Conservation (phyloP, 768 basidiomycete genomes). For the Amanita brunnescens region DNA sequence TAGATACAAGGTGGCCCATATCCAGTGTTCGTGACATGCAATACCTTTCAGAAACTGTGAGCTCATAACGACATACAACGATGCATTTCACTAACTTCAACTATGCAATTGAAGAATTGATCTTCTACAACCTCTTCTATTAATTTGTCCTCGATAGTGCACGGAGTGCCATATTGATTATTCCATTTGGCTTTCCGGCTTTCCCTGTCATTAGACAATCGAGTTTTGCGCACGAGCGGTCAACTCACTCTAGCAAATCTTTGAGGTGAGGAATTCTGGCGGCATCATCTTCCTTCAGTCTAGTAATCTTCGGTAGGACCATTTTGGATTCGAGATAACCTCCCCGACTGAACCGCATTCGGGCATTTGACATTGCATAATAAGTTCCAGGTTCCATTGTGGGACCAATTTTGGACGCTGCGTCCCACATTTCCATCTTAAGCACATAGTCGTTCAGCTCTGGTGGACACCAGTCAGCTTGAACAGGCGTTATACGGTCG, state of each 20-base stretch:
- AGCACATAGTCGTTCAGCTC: conserved; percentile 36
- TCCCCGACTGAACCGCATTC: conserved; percentile 28
- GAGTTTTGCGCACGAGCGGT: neutral
- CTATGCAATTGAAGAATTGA: conserved; percentile 43
- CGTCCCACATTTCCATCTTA: conserved; percentile 54
- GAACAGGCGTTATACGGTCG: conserved; percentile 20
- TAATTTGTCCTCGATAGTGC: conserved; percentile 29
- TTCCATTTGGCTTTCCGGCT: conserved; percentile 47
- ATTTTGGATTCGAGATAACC: conserved; percentile 49
- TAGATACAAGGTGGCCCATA: conserved; percentile 32
- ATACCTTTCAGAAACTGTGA: conserved; percentile 27
- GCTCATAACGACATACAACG: neutral
- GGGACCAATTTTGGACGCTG: conserved; percentile 30
- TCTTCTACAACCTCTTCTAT: conserved; percentile 37
- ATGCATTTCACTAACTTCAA: conserved; percentile 36
- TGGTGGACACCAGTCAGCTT: conserved; percentile 38
- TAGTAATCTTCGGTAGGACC: conserved; percentile 32
- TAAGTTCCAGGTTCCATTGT: conserved; percentile 40
- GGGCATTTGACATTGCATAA: conserved; percentile 45
- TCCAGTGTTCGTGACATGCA: conserved; percentile 28
- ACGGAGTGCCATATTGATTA: conserved; percentile 17
- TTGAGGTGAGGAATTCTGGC: conserved; percentile 29
- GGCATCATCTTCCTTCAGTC: conserved; percentile 32
- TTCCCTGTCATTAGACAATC: neutral
- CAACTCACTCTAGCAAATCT: conserved; percentile 43